phyloP scores from a whole-genome alignment of 768 basidiomycete genomes.

The Naganishia vaughanmartiniae region DNA sequence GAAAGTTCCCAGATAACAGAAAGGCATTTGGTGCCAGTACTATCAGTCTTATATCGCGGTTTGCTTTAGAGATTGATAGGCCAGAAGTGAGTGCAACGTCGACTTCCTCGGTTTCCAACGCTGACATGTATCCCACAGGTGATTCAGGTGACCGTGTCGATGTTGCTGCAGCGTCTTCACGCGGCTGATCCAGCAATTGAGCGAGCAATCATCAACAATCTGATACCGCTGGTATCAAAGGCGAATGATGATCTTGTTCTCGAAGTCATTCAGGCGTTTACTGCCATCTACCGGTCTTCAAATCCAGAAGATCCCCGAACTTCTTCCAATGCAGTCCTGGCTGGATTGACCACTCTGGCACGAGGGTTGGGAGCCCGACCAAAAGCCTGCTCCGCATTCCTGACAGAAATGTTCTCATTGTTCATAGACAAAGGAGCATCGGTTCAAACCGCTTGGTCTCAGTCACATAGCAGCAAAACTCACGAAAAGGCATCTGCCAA shows the following conservation, averaged over 20 bases:
- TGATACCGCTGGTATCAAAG: constrained; percentile 80
- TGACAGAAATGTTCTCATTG: constrained; percentile 77
- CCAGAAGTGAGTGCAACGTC: constrained; percentile 64
- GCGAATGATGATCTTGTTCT: constrained; percentile 73
- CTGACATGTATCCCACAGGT: constrained; percentile 57
- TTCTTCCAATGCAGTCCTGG: constrained; percentile 87
- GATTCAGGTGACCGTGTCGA: constrained; percentile 81
- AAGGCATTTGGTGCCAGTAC: constrained; percentile 81
- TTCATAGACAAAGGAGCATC: constrained; percentile 88
- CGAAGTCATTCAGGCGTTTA: constrained; percentile 81
- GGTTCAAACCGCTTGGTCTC: constrained; percentile 64
- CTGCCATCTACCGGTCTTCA: constrained; percentile 76
- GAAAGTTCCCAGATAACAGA: constrained; percentile 62
- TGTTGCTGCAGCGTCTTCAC: constrained; percentile 82
- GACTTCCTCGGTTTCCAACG: not conserved
- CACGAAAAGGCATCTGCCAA: not conserved
- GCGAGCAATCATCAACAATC: constrained; percentile 83
- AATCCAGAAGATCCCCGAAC: constrained; percentile 83
- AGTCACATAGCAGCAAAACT: not conserved
- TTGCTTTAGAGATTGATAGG: constrained; percentile 79
- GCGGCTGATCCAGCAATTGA: constrained; percentile 83
- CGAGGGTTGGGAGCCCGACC: constrained; percentile 70
- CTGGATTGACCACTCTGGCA: constrained; percentile 85
- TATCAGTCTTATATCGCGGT: constrained; percentile 80
- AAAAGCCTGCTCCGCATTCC: constrained; percentile 73